These are phyloP conservation scores for Gaeumannomyces tritici DNA, from an alignment of 2,329 filamentous ascomycete genomes.

Conservation along the genomic window DNA sequence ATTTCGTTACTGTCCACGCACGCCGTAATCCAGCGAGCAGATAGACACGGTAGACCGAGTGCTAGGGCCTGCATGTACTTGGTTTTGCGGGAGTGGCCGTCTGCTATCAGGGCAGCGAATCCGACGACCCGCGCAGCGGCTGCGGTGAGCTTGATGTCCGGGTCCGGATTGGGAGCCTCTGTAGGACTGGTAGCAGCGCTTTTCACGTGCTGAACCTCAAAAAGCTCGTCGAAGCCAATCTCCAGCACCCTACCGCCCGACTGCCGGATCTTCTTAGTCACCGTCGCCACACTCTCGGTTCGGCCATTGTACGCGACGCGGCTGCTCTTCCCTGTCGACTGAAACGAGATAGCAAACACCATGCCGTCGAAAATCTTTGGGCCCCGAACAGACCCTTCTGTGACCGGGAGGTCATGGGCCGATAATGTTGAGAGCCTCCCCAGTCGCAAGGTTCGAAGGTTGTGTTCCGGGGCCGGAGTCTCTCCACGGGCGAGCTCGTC, in stretches of 20 bases:
- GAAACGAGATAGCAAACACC: slow-evolving; percentile 79
- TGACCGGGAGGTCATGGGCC: neutral
- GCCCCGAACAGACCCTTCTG: neutral
- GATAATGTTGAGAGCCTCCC: slow-evolving; percentile 5
- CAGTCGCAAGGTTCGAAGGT: slow-evolving; percentile 17
- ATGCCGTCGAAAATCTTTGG: slow-evolving; percentile 61
- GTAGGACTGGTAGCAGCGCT: slow-evolving; percentile 18
- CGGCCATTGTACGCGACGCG: slow-evolving; percentile 35
- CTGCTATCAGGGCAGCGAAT: slow-evolving; percentile 79
- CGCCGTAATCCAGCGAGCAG: slow-evolving; percentile 68
- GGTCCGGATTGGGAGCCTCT: slow-evolving; percentile 11
- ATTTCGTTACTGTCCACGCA: slow-evolving; percentile 54
- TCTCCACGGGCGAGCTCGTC: slow-evolving; percentile 34
- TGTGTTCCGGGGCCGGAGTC: slow-evolving; percentile 24
- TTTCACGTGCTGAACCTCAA: slow-evolving; percentile 39
- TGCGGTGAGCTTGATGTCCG: slow-evolving; percentile 42
- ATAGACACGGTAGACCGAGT: slow-evolving; percentile 77
- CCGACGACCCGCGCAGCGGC: slow-evolving; percentile 43
- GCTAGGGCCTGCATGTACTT: slow-evolving; percentile 96
- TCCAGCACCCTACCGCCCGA: slow-evolving; percentile 66
- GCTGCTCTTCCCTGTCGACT: slow-evolving; percentile 22
- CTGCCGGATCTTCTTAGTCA: slow-evolving; percentile 54
- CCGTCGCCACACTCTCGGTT: slow-evolving; percentile 26
- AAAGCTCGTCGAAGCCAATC: slow-evolving; percentile 73
- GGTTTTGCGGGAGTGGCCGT: slow-evolving; percentile 73